Base-by-base conservation (phyloP, 2,329 filamentous ascomycete genomes). In the Diaporthe vexans region DNA sequence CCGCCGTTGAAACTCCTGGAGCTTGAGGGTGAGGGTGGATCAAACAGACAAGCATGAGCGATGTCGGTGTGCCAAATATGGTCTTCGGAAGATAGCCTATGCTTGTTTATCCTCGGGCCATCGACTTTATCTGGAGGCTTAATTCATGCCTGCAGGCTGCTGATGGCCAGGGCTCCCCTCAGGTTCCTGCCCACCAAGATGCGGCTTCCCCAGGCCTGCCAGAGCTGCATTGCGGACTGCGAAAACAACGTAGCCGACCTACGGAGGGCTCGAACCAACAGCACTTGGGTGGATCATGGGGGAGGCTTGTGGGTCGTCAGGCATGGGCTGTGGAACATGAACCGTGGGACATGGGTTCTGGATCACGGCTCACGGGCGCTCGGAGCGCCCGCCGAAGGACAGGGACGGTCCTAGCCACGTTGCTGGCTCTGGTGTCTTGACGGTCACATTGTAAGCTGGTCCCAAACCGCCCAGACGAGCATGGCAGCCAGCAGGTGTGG, bases 11-110 rank as follows among this genome's bases (percentile, higher is more conserved):
- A 67, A 67, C 61, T 67, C 46, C 17, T 67, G 29, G n/a, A 33
- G 61, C 46, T 35, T 24, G 61, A 52, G 46, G 46, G 29, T 29
- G 24, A 9, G 46, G 13, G 46, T 67, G 61, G 46, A 67, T 52
- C 46, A 52, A 52, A 52, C 61, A 67, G 35, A 67, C 61, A 67
- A 26, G 61, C 61, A 51, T 67, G 26, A 51, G 61, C 61, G 46
- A 67, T 67, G 63, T 68, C 46, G 46, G 63, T 52, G 63, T 54
- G 63, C 63, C 46, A 54, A 40, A 68, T 52, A 54, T 68, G 63
- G 48, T 48, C 15, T n/a, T 51, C 33, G 48, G 46, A 37, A 68
- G 48, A 68, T 54, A 37, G 48, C 48, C 46, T 54, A 52, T 52
- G 46, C 61, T 51, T 52, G 61, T 52, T 5, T 51, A n/a, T 37